A percentile compares a stretch with the other conserved stretches of the same genome.
Conservation (phyloP, 495 filamentous ascomycete species). For the Talaromyces adpressus region DNA sequence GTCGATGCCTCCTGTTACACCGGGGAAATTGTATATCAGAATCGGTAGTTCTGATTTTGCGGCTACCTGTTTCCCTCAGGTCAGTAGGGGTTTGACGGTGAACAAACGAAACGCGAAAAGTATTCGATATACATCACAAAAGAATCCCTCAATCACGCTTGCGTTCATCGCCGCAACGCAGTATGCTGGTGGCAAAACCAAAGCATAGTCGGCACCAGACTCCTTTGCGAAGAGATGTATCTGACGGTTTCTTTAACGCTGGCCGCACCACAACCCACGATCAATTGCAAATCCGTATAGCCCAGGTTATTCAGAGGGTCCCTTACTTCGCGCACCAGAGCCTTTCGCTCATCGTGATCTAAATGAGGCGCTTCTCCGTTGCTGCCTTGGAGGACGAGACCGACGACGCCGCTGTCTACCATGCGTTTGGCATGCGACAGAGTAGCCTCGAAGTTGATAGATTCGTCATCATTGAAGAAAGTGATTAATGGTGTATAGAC, state of each 20-base stretch:
- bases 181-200: slow-evolving; percentile 70
- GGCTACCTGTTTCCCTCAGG: slow-evolving; percentile 35
- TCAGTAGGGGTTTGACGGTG: not conserved
- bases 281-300: slow-evolving; percentile 21
- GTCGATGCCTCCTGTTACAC: slow-evolving; percentile 65
- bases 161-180: slow-evolving; percentile 53
- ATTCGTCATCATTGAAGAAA: slow-evolving; percentile 37
- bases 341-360: slow-evolving; percentile 48
- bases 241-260: slow-evolving; percentile 64
- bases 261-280: slow-evolving; percentile 42
- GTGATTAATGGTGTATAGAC: slow-evolving; percentile 50
- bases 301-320: slow-evolving; percentile 56
- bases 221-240: slow-evolving; percentile 55
- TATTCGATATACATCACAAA: slow-evolving; percentile 20
- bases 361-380: slow-evolving; percentile 70
- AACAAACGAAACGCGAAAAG: not conserved
- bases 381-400: slow-evolving; percentile 65
- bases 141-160: slow-evolving; percentile 57
- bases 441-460: slow-evolving; percentile 51
- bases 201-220: slow-evolving; percentile 66
- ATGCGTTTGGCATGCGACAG: slow-evolving; percentile 63
- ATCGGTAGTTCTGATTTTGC: slow-evolving; percentile 66
- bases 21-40: slow-evolving; percentile 81
- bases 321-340: slow-evolving; percentile 57
- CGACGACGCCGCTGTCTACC: slow-evolving; percentile 60